Evolutionary conservation across 371 early-diverging fungal species (phyloP).

Genomic region (Phascolomyces articulosus): DNA sequence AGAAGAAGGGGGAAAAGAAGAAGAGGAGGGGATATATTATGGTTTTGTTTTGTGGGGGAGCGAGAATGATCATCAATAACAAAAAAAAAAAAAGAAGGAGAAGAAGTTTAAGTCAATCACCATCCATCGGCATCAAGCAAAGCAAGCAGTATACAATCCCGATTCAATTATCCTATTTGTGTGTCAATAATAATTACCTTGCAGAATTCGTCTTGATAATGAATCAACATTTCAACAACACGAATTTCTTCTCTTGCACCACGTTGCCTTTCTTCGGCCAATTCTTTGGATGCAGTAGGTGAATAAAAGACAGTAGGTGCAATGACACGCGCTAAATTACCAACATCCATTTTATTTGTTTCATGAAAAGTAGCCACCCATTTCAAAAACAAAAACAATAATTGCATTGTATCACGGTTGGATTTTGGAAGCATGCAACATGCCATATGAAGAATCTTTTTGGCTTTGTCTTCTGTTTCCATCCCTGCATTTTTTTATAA

Average conservation of each 20-base stretch:
- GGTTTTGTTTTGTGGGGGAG: not conserved
- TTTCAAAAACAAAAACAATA: conserved; percentile 82
- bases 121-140: no score
- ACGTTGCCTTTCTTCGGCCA: conserved; percentile 52
- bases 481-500: conserved; percentile 37
- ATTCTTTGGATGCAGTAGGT: conserved; percentile 21
- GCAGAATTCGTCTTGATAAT: conserved; percentile 75
- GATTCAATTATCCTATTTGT: no score
- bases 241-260: conserved; percentile 66
- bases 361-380: conserved; percentile 76
- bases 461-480: conserved; percentile 45
- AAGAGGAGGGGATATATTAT: not conserved
- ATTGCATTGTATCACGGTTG: conserved; percentile 89
- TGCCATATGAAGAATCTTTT: conserved; percentile 72
- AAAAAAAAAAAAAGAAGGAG: not conserved
- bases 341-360: conserved; percentile 86
- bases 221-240: conserved; percentile 75
- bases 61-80: not conserved
- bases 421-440: conserved; percentile 86
- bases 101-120: no score
- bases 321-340: conserved; percentile 91
- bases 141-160: no score
- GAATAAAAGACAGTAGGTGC: conserved; percentile 87
- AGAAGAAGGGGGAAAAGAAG: not conserved
- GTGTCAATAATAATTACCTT: conserved; percentile 33